phyloP scores from a whole-genome alignment of 805 yeast genomes.

The Saccharomyces cerevisiae region DNA sequence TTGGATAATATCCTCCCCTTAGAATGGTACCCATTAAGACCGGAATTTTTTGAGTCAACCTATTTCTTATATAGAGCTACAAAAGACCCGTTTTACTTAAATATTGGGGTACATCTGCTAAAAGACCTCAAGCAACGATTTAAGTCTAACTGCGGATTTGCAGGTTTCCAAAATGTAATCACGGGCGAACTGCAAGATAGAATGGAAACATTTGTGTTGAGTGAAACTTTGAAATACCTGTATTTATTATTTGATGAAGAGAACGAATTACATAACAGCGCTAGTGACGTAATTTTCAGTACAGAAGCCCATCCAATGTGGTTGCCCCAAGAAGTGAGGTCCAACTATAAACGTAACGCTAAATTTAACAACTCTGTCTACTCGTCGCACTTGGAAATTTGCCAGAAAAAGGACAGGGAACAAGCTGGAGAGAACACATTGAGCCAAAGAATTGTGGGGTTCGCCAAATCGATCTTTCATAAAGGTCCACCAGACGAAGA shows the following conservation, averaged over 20 bases:
- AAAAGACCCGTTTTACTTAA: conserved; percentile 71
- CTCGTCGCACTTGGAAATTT: conserved; percentile 10
- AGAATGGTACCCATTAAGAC: conserved; percentile 90
- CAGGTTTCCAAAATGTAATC: conserved; percentile 63
- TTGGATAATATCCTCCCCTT: conserved; percentile 28
- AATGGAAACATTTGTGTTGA: conserved; percentile 85
- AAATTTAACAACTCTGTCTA: conserved; percentile 15
- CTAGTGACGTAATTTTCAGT: conserved; percentile 46
- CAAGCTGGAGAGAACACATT: not conserved
- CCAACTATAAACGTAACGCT: conserved; percentile 19
- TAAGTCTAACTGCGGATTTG: conserved; percentile 67
- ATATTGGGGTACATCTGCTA: conserved; percentile 62
- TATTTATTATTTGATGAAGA: conserved; percentile 69
- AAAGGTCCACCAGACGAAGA: not conserved
- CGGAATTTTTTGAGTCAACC: conserved; percentile 86
- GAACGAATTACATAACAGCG: conserved; percentile 43
- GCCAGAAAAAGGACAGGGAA: conserved; percentile 5
- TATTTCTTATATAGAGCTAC: conserved; percentile 80
- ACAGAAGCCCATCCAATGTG: conserved; percentile 93
- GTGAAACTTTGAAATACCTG: conserved; percentile 80
- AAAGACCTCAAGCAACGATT: conserved; percentile 45
- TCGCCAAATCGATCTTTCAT: not conserved
- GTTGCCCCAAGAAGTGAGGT: conserved; percentile 38
- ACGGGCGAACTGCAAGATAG: conserved; percentile 60
- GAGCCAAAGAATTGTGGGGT: not conserved